Conservation (phyloP, 2,329 filamentous ascomycete genomes). For the Aspergillus versicolor region DNA sequence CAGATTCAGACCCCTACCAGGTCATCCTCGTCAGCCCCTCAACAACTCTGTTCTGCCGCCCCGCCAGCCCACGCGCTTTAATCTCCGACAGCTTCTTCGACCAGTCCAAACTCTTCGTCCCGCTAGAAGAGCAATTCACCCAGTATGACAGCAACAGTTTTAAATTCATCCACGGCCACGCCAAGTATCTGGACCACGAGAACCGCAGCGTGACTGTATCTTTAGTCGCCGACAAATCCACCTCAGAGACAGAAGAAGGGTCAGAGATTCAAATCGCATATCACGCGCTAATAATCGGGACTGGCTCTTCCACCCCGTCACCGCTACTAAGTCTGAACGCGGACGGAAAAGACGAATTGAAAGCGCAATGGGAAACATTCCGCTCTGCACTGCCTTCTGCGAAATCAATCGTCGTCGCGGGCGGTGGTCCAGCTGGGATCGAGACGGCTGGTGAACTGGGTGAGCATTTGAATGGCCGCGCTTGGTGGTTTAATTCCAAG, state of each 20-base stretch:
- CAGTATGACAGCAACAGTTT: conserved; percentile 40
- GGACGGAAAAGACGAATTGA: conserved; percentile 32
- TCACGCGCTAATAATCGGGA: conserved; percentile 51
- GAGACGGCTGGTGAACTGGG: conserved; percentile 54
- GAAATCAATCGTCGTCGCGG: conserved; percentile 44
- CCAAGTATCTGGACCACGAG: conserved; percentile 16
- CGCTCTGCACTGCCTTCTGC: conserved; percentile 40
- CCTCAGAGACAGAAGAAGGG: not conserved
- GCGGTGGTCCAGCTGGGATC: conserved; percentile 36
- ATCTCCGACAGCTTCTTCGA: conserved; percentile 47
- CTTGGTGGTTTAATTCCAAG: conserved; percentile 36
- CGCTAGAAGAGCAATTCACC: conserved; percentile 38
- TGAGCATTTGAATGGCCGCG: conserved; percentile 51
- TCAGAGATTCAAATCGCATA: conserved; percentile 28
- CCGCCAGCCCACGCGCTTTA: conserved; percentile 48
- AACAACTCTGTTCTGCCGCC: conserved; percentile 43
- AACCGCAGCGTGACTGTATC: conserved; percentile 27
- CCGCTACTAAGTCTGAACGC: conserved; percentile 44
- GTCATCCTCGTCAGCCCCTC: conserved; percentile 48
- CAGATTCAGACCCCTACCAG: conserved; percentile 32
- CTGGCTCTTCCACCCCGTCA: conserved; percentile 48
- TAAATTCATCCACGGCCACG: conserved; percentile 45
- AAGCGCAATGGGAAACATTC: conserved; percentile 40
- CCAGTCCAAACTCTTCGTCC: conserved; percentile 48
- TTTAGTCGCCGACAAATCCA: conserved; percentile 16